Percentiles rank a stretch among this genome's conserved stretches.
These are phyloP conservation scores for Porpolomopsis calyptriformis DNA, from an alignment of 768 basidiomycete genomes.

Conservation along the genomic window DNA sequence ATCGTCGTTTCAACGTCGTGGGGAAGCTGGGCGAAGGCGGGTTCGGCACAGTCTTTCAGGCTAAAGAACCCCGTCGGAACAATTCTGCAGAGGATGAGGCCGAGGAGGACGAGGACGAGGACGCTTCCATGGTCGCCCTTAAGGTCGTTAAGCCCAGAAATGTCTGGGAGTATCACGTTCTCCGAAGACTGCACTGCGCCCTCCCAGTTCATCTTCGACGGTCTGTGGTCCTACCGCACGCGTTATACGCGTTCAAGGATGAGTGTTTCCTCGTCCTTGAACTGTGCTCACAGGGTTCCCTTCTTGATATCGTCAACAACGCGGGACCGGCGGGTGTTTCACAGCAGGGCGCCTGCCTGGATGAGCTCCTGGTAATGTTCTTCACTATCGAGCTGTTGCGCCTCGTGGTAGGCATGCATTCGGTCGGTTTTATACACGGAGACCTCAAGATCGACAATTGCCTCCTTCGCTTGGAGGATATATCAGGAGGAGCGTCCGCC, in stretches of 20 bases:
- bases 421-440: conserved; percentile 83
- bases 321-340: conserved; percentile 66
- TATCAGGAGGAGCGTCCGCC: conserved; percentile 54
- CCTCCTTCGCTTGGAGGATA: conserved; percentile 81
- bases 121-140: conserved; percentile 61
- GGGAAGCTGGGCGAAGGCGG: conserved; percentile 96
- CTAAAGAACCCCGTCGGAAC: conserved; percentile 44
- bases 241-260: conserved; percentile 75
- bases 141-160: conserved; percentile 87
- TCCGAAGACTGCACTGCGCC: conserved; percentile 63
- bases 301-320: conserved; percentile 86
- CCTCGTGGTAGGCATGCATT: conserved; percentile 73
- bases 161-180: conserved; percentile 86
- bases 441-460: conserved; percentile 99
- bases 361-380: conserved; percentile 91
- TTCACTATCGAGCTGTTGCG: conserved; percentile 87
- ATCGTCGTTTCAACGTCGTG: conserved; percentile 53
- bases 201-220: conserved; percentile 48
- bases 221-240: conserved; percentile 69
- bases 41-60: conserved; percentile 92
- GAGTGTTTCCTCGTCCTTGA: conserved; percentile 88
- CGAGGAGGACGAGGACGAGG: conserved; percentile 46
- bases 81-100: conserved; percentile 32
- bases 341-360: conserved; percentile 71
- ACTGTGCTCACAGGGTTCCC: conserved; percentile 81